Percentiles rank a stretch among this genome's conserved stretches.
phyloP scores from a whole-genome alignment of 495 filamentous ascomycete genomes.

The Aspergillus conjunctus region DNA sequence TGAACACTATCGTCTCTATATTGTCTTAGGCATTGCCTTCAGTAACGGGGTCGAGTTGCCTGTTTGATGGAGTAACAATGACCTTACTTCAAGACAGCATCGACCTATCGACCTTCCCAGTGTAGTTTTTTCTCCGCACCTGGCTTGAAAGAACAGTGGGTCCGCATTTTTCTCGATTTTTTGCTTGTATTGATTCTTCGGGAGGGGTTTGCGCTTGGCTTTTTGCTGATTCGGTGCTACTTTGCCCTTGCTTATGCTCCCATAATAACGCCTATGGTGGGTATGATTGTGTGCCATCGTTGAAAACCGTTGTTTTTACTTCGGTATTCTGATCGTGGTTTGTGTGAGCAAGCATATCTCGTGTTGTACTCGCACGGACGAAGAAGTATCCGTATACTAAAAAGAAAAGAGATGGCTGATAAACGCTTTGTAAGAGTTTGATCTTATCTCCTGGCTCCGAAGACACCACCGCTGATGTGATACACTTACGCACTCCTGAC shows the following conservation, averaged over 20 bases:
- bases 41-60: background rate
- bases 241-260: background rate
- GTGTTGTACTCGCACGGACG: background rate
- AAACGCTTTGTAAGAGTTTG: background rate
- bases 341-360: background rate
- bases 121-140: background rate
- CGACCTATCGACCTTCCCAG: no score
- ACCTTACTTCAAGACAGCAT: no score
- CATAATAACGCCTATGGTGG: no score
- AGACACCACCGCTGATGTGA: background rate
- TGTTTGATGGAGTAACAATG: background rate
- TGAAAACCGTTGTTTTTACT: no score
- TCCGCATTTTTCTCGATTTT: background rate
- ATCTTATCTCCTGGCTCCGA: slow-evolving; percentile 2
- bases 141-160: slow-evolving; percentile 3
- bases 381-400: background rate
- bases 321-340: no score
- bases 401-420: background rate
- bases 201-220: background rate
- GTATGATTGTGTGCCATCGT: background rate
- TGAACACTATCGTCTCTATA: no score
- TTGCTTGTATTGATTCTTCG: background rate
- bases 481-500: background rate
- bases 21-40: background rate
- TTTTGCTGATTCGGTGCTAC: background rate